phyloP scores from a whole-genome alignment of 148 eudicot species.

The Vaccinium vitisidaea region DNA sequence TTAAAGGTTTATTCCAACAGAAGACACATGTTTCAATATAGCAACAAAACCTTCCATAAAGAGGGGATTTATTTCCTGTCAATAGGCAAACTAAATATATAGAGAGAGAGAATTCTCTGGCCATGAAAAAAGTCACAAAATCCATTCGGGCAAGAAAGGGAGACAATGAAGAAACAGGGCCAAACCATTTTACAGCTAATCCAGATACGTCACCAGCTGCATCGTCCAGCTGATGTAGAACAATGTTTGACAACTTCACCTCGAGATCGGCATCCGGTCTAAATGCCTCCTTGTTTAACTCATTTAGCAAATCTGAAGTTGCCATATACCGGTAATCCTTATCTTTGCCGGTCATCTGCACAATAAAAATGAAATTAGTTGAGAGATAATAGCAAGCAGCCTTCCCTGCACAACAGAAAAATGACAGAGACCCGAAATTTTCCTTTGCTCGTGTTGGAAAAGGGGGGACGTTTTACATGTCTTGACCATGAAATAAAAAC shows the following conservation, averaged over 20 bases:
- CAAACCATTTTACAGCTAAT: conserved; percentile 95
- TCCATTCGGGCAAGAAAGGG: neutral
- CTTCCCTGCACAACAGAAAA: neutral
- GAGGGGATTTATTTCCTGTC: neutral
- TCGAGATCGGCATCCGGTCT: conserved; percentile 74
- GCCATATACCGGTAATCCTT: conserved; percentile 97
- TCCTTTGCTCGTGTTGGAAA: neutral
- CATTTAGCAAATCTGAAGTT: conserved; percentile 94
- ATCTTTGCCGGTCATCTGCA: conserved; percentile 87
- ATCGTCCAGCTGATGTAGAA: conserved; percentile 93
- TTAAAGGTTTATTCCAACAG: neutral
- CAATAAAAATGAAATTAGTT: conserved; percentile 5
- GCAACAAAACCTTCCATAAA: too few species aligned
- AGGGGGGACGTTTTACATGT: neutral
- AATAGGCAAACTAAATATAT: neutral
- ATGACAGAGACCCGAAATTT: neutral
- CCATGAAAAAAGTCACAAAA: neutral
- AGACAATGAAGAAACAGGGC: conserved; percentile 4
- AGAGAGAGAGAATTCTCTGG: neutral
- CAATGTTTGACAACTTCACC: conserved; percentile 70
- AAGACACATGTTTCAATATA: neutral
- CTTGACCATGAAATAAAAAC: neutral
- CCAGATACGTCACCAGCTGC: conserved; percentile 98
- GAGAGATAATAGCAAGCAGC: neutral
- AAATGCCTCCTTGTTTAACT: conserved; percentile 81